Evolutionary conservation across 1,284 basidiomycete species (phyloP).

Genomic region (Fomitopsis schrenkii): DNA sequence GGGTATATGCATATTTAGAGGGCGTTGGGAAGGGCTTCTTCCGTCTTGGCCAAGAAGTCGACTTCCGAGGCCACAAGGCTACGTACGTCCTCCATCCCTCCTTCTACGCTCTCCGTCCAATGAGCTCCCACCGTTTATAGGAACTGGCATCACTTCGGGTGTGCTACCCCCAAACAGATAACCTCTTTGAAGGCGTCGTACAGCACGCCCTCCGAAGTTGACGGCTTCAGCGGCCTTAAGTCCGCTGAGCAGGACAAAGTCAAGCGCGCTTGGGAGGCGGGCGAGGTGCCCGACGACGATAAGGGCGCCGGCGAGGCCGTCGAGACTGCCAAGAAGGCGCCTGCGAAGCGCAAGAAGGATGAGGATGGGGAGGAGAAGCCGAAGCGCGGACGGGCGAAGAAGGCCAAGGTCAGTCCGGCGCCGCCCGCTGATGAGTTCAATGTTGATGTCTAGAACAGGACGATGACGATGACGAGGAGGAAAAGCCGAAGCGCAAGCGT

Average conservation of each 20-base stretch:
- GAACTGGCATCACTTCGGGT: constrained; percentile 80
- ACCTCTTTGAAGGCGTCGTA: constrained; percentile 66
- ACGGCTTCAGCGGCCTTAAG: constrained; percentile 63
- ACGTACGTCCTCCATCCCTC: constrained; percentile 48
- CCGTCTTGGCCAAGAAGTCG: constrained; percentile 71
- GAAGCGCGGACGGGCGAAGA: constrained; percentile 27
- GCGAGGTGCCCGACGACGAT: constrained; percentile 76
- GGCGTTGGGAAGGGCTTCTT: constrained; percentile 70
- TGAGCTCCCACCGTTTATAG: constrained; percentile 33
- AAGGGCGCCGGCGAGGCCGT: constrained; percentile 30
- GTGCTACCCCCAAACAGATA: constrained; percentile 63
- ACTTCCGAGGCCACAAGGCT: constrained; percentile 65
- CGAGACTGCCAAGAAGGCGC: constrained; percentile 27
- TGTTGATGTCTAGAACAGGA: constrained; percentile 8
- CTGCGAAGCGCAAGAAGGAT: constrained; percentile 29
- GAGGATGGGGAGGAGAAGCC: constrained; percentile 33
- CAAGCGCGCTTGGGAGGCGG: constrained; percentile 65
- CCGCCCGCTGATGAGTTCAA: neutral
- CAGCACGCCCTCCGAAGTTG: constrained; percentile 54
- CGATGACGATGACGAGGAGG: constrained; percentile 28
- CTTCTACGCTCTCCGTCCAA: neutral
- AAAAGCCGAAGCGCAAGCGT: constrained; percentile 30
- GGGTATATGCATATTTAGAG: constrained; percentile 12
- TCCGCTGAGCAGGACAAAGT: constrained; percentile 66
- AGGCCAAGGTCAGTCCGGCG: constrained; percentile 28